Evolutionary conservation across 108 stramenopile genomes (phyloP), one percentile per base, ranked within the genome.

Genomic region (Fragilaria crotonensis): DNA sequence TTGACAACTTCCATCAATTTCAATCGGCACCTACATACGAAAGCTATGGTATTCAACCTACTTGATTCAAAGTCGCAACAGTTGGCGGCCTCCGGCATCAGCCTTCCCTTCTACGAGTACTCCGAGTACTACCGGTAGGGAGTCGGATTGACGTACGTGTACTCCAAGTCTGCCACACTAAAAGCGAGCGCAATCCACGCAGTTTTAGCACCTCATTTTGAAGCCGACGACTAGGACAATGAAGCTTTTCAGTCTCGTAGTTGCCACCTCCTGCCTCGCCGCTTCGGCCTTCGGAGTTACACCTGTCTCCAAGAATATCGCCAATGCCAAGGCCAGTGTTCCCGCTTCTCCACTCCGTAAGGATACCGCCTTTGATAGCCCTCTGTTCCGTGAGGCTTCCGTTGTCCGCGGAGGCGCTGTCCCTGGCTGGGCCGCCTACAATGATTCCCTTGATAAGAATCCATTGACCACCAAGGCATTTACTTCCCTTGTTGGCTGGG

Each of bases 401-500:
- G 33, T 73, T 45, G 79, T 88, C 63, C 80, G 91, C 28, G 91
- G 91, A 70, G 91, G 91, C 59, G 91, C 91, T 21, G 80, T 90
- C 59, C 93, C 89, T 41, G 87, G 86, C 67, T 83, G 87, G 77
- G 84, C 91, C 33, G 86, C 93, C 45, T 98, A 98, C 85, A 94
- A 93, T 49, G 78, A 83, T 25, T 89, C 90, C 28, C 73, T 98
- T 52, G 95, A 95, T 59, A 78, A 86, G 55, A 89, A 87, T 25
- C 97, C 97, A 19, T 82, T 98, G 65, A 72, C 85, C 25, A 87
- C 93, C 66, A 96, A 96, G 95, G 95, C 97, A 36, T 62, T 76
- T 67, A 98, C 97, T 19, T 95, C 93, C 30, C 80, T 95, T 55
- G 93, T 95, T 51, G 97, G 97, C 51, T 98, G 95, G 89, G 87